Conservation (phyloP, 2,329 filamentous ascomycete genomes). For the Neurospora crassa region DNA sequence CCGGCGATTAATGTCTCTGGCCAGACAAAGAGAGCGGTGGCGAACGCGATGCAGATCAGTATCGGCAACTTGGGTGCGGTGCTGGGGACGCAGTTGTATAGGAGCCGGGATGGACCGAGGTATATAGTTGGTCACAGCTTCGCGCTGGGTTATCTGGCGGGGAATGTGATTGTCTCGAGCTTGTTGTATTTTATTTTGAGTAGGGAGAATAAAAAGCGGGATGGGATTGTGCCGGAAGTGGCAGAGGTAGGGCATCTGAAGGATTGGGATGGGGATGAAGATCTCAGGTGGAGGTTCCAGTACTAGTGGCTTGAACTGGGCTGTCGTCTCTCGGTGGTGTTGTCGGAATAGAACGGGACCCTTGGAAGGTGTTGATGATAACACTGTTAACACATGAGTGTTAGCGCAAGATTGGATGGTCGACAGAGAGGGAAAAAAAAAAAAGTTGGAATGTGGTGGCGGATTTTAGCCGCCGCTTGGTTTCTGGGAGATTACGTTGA, state of each 20-base stretch:
- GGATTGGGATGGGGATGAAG: slow-evolving; percentile 52
- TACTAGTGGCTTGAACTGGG: slow-evolving; percentile 26
- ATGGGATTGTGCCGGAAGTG: slow-evolving; percentile 31
- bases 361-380: background rate
- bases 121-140: slow-evolving; percentile 59
- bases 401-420: background rate
- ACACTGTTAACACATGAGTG: background rate
- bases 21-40: slow-evolving; percentile 59
- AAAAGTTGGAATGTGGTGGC: background rate
- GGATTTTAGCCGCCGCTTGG: background rate
- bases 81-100: slow-evolving; percentile 60
- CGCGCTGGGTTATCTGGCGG: slow-evolving; percentile 53
- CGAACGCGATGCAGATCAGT: slow-evolving; percentile 62
- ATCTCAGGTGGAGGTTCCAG: slow-evolving; percentile 58
- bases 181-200: slow-evolving; percentile 44
- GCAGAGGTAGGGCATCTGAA: slow-evolving; percentile 37
- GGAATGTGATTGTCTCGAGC: slow-evolving; percentile 44
- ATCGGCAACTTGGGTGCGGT: slow-evolving; percentile 62
- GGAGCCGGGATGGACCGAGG: slow-evolving; percentile 47
- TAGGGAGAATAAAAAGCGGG: slow-evolving; percentile 47
- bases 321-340: background rate
- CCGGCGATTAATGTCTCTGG: slow-evolving; percentile 63
- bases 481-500: background rate
- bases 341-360: background rate
- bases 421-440: background rate